Base-by-base conservation (phyloP, 106 monocot genomes). In the Posidonia australis region DNA sequence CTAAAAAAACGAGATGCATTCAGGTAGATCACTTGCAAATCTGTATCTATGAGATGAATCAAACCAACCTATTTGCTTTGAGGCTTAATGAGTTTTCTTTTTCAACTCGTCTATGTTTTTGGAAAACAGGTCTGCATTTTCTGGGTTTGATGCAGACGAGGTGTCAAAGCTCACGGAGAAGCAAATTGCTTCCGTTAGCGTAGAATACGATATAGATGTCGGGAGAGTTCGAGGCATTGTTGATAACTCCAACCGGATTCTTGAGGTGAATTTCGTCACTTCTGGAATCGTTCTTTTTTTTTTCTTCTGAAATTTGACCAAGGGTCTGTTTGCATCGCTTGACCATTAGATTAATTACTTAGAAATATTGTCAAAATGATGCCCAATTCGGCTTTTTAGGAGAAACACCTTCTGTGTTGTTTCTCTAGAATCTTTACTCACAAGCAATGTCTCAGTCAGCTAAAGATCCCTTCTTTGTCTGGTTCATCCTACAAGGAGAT, bases 101-200 rank as follows among this genome's bases (percentile, higher is more conserved):
- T 19, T 54, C 53, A 10, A 12, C n/a, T n/a, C 12, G 9, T 25
- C 14, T 29, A 26, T 57, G 24, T 58, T 9, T 2, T 58, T 58
- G 13, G 12, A 54, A 11, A 57, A 25, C 28, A 58, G 58, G 26
- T 58, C 58, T 58, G 58, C 58, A 58, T 58, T 88, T 47, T 47
- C 69, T 16, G 77, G 76, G 25, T 93, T 93, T 51, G 93, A 93
- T 56, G 57, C 77, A 31, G 75, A 79, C 46, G 44, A 70, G 13
- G 89, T 93, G 5, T 89, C 86, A 19, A 79, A 76, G 47, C 80
- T 93, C 73, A 80, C 76, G 10, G 92, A 93, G 67, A 88, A 79
- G 44, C 76, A 83, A 13, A 79, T 93, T 44, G 58, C 62, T 31
- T 77, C 77, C 16, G 72, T 89, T 21, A 76, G 76, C 64, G 67